Evolutionary conservation across 257 asterid genomes (phyloP).

Genomic region (Salvia miltiorrhiza): DNA sequence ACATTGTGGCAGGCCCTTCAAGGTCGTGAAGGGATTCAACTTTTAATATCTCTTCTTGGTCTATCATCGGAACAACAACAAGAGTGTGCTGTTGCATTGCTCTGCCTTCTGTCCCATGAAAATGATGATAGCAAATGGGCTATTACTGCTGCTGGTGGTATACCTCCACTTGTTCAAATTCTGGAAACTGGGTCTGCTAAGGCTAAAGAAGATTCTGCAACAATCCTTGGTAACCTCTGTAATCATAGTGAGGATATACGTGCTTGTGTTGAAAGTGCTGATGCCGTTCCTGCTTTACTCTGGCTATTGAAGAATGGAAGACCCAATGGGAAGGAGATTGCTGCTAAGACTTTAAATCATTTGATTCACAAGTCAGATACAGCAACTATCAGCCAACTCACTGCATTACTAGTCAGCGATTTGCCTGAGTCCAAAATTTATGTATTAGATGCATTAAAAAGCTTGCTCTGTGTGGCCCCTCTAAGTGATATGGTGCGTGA

Average conservation of each 20-base stretch:
- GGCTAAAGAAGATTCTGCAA: constrained; percentile 98
- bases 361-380: constrained; percentile 98
- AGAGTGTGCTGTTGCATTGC: constrained; percentile 97
- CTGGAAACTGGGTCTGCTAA: constrained; percentile 92
- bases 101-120: constrained; percentile 84
- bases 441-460: constrained; percentile 85
- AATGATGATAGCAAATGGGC: constrained; percentile 99
- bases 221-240: constrained; percentile 95
- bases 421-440: constrained; percentile 93
- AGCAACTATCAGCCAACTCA: constrained; percentile 96
- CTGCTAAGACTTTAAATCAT: constrained; percentile 94
- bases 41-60: constrained; percentile 92
- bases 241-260: constrained; percentile 99
- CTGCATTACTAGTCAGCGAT: constrained; percentile 86
- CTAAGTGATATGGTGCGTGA: constrained; percentile 77
- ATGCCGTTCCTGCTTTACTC: constrained; percentile 95
- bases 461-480: constrained; percentile 89
- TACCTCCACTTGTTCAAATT: constrained; percentile 98
- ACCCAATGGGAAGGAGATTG: constrained; percentile 92
- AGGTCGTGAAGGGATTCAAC: constrained; percentile 99
- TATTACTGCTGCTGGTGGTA: constrained; percentile 99
- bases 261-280: constrained; percentile 99
- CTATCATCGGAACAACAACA: constrained; percentile 99
- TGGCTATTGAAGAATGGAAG: constrained; percentile 98
- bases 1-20: constrained; percentile 95